phyloP scores from a whole-genome alignment of 352 stramenopile genomes.

The Phytophthora sp. region DNA sequence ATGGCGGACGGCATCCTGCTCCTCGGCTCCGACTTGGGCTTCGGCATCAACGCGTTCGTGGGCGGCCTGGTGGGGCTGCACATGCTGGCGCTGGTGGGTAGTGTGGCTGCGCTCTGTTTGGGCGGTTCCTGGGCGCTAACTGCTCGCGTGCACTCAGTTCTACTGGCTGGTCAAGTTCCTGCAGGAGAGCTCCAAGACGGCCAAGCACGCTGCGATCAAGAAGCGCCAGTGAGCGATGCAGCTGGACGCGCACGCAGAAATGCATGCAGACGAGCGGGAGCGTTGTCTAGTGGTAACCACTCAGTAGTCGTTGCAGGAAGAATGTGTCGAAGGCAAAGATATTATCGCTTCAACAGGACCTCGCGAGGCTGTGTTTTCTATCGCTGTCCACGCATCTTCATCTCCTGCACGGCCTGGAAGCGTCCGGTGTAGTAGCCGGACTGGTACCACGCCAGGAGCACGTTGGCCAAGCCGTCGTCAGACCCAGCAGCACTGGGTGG shows the following conservation, averaged over 20 bases:
- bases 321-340: no score
- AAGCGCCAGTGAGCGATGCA: slow-evolving; percentile 54
- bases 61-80: slow-evolving; percentile 71
- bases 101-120: neutral
- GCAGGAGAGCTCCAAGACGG: slow-evolving; percentile 57
- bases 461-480: slow-evolving; percentile 71
- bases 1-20: slow-evolving; percentile 32
- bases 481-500: slow-evolving; percentile 15
- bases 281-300: no score
- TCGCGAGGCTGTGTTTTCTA: slow-evolving; percentile 16
- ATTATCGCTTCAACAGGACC: neutral
- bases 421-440: slow-evolving; percentile 83
- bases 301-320: no score
- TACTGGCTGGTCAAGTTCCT: slow-evolving; percentile 77
- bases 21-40: slow-evolving; percentile 49
- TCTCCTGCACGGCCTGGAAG: slow-evolving; percentile 82
- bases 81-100: slow-evolving; percentile 68
- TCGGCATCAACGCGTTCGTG: slow-evolving; percentile 75
- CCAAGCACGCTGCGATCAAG: slow-evolving; percentile 51
- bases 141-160: slow-evolving; percentile 9
- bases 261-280: no score
- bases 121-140: neutral
- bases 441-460: slow-evolving; percentile 87
- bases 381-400: slow-evolving; percentile 42
- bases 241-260: neutral